Percentiles rank a stretch among this genome's conserved stretches.
Conservation (phyloP, 305 asterid genomes). For the Fraxinus xanthoxyloides region DNA sequence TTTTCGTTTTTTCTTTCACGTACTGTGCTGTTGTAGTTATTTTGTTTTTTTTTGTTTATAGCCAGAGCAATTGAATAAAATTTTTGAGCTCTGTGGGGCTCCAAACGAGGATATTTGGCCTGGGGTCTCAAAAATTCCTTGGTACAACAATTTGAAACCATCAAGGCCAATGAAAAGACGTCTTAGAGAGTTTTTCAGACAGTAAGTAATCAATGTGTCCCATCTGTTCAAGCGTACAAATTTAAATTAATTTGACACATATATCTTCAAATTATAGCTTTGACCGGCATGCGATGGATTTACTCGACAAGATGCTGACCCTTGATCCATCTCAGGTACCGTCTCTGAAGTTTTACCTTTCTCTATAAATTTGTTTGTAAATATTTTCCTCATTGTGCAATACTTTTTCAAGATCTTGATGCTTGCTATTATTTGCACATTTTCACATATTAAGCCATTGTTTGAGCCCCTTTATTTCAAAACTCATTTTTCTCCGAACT, state of each 20-base stretch:
- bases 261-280: constrained; percentile 43
- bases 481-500: background rate
- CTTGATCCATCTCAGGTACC: constrained; percentile 91
- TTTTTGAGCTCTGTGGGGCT: constrained; percentile 84
- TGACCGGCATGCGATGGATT: constrained; percentile 91
- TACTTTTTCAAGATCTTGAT: constrained; percentile 3
- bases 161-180: constrained; percentile 75
- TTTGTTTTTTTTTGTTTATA: constrained; percentile 28
- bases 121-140: constrained; percentile 87
- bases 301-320: constrained; percentile 78
- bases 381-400: background rate
- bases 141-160: constrained; percentile 88
- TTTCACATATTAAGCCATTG: constrained; percentile 3
- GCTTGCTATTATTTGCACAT: constrained; percentile 9
- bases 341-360: background rate
- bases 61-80: constrained; percentile 91
- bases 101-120: constrained; percentile 91
- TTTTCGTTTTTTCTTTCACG: background rate
- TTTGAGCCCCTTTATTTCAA: background rate
- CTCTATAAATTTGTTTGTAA: background rate
- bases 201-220: constrained; percentile 47
- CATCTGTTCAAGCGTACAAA: background rate
- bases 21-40: background rate
- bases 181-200: constrained; percentile 79
- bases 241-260: background rate